Percentiles rank a stretch among this genome's conserved stretches.
These are phyloP conservation scores for Pleurotus tuber-regium DNA, from an alignment of 768 basidiomycete genomes.

Conservation along the genomic window DNA sequence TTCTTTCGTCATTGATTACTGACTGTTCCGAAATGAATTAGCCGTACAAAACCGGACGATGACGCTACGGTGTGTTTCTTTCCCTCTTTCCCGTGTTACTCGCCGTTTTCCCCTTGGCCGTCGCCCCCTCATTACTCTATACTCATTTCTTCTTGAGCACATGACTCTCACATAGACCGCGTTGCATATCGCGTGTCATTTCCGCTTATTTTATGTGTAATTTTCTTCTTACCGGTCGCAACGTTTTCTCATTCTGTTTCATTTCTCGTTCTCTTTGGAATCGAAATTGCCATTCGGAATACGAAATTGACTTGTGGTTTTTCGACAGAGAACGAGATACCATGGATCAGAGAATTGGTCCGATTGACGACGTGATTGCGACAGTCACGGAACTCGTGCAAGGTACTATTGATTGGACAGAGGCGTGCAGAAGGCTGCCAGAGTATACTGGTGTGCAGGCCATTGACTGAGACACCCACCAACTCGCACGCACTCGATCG, in stretches of 20 bases:
- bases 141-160: neutral
- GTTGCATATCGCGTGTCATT: no score
- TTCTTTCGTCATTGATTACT: slow-evolving; percentile 14
- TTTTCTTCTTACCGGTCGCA: no score
- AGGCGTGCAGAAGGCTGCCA: slow-evolving; percentile 67
- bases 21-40: slow-evolving; percentile 26
- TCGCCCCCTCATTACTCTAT: neutral
- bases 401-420: slow-evolving; percentile 74
- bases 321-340: slow-evolving; percentile 85
- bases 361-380: slow-evolving; percentile 83
- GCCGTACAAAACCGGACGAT: slow-evolving; percentile 91
- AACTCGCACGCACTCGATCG: slow-evolving; percentile 7
- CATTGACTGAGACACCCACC: slow-evolving; percentile 53
- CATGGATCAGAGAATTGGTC: slow-evolving; percentile 87
- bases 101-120: neutral
- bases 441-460: slow-evolving; percentile 91
- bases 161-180: neutral
- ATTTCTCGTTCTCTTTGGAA: slow-evolving; percentile 1
- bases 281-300: neutral
- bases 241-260: neutral
- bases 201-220: no score
- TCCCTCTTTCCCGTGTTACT: slow-evolving; percentile 3
- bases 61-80: slow-evolving; percentile 76
- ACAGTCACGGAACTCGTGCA: slow-evolving; percentile 77
- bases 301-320: slow-evolving; percentile 13